These are phyloP conservation scores for Ephemerocybe angulata DNA, from an alignment of 768 basidiomycete genomes.

Conservation along the genomic window DNA sequence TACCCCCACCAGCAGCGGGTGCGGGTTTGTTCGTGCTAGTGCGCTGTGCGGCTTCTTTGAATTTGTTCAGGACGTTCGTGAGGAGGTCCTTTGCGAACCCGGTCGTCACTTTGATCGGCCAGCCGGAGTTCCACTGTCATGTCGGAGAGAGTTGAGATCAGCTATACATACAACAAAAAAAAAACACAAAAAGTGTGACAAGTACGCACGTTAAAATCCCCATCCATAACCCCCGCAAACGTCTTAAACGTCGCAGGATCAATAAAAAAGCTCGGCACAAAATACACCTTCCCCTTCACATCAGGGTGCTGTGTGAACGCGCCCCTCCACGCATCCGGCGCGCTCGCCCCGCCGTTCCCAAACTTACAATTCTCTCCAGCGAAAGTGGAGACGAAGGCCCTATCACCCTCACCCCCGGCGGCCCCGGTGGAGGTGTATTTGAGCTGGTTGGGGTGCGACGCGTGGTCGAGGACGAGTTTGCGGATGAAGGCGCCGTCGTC, in stretches of 20 bases:
- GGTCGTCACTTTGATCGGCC: conserved; percentile 63
- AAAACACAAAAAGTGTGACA: neutral
- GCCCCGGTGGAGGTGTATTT: too few relatives aligned
- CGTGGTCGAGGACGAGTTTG: conserved; percentile 50
- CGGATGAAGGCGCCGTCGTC: conserved; percentile 49
- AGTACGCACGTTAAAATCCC: conserved; percentile 59
- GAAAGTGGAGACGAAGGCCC: conserved; percentile 66
- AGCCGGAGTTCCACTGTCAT: conserved; percentile 84
- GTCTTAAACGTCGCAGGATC: conserved; percentile 45
- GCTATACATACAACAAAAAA: conserved; percentile 13
- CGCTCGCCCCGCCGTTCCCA: conserved; percentile 46
- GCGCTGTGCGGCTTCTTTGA: neutral
- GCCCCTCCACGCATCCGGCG: conserved; percentile 52
- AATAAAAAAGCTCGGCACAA: conserved; percentile 70
- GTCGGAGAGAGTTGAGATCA: too few relatives aligned
- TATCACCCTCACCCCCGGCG: too few relatives aligned
- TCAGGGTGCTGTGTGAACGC: conserved; percentile 48
- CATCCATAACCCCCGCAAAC: conserved; percentile 49
- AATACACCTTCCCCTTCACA: conserved; percentile 49
- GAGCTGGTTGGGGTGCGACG: conserved; percentile 58
- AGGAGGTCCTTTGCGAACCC: conserved; percentile 33
- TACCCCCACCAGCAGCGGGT: conserved; percentile 7
- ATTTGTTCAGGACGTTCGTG: conserved; percentile 15
- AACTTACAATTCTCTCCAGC: conserved; percentile 67
- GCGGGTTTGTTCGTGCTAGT: neutral